phyloP scores from a whole-genome alignment of 202 grass and related monocot species.

The Elaeis oleifera region DNA sequence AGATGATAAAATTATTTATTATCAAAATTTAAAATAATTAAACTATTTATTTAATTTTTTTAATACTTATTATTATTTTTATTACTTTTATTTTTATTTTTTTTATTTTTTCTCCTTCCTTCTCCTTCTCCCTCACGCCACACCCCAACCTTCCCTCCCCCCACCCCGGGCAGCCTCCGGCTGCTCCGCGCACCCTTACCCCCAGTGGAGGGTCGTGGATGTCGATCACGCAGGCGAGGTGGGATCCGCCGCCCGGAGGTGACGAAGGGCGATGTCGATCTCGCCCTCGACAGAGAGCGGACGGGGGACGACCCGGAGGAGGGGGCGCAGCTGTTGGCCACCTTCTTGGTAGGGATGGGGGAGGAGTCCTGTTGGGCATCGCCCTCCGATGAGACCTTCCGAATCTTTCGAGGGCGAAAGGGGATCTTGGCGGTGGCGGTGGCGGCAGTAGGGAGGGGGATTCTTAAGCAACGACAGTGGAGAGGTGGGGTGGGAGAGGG shows the following conservation, averaged over 20 bases:
- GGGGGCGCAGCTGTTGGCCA: background rate
- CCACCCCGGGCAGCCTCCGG: too few species aligned
- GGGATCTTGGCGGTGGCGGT: constrained; percentile 26
- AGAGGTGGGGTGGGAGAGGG: too few species aligned
- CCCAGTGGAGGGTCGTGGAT: constrained; percentile 18
- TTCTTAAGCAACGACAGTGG: constrained; percentile 2
- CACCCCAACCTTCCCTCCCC: too few species aligned
- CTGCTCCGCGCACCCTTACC: too few species aligned
- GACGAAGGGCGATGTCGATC: constrained; percentile 24
- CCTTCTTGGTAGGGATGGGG: background rate
- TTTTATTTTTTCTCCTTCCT: too few species aligned
- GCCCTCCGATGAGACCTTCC: background rate
- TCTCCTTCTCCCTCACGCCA: too few species aligned
- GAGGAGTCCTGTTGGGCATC: background rate
- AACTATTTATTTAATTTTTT: too few species aligned
- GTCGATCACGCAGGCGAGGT: constrained; percentile 36
- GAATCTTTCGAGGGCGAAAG: constrained; percentile 52
- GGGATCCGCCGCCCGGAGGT: constrained; percentile 28
- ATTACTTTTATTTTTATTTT: too few species aligned
- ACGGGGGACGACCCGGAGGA: constrained; percentile 4
- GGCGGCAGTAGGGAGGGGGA: background rate
- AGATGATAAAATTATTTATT: too few species aligned
- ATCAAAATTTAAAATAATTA: too few species aligned
- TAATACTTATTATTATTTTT: too few species aligned
- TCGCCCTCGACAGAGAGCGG: constrained; percentile 30